A percentile compares a stretch with the other conserved stretches of the same genome.
Conservation (phyloP, 768 basidiomycete genomes). For the Cystofilobasidium capitatum region DNA sequence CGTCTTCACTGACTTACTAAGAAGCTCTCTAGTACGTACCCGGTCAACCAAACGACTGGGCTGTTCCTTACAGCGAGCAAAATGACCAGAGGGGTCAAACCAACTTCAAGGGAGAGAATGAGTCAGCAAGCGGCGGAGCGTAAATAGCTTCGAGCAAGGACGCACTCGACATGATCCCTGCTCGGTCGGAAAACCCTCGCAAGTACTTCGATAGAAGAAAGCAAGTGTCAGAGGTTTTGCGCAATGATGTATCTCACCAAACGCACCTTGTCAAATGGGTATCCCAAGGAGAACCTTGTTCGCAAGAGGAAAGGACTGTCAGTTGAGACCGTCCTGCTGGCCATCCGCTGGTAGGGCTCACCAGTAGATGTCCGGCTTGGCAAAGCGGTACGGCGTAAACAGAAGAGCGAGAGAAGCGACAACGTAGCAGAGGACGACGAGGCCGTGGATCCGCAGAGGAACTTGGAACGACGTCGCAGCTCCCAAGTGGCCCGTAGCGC, state of each 20-base stretch:
- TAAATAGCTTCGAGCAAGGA: no score
- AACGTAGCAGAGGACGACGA: constrained; percentile 2
- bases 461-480: constrained; percentile 10
- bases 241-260: no score
- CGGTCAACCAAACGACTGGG: neutral
- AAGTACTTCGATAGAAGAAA: constrained; percentile 10
- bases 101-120: neutral
- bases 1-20: no score
- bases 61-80: constrained; percentile 9
- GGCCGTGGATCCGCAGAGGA: constrained; percentile 11
- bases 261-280: neutral
- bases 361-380: neutral
- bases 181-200: neutral
- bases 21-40: no score
- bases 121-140: no score
- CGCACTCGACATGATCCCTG: neutral
- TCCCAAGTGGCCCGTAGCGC: constrained; percentile 7
- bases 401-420: neutral
- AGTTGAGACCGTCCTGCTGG: neutral
- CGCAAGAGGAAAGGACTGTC: neutral
- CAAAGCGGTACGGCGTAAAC: neutral
- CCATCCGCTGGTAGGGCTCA: neutral
- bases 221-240: neutral
- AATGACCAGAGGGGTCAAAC: constrained; percentile 9
- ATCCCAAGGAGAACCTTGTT: neutral